Evolutionary conservation across 192 early-diverging fungal species (phyloP), one percentile per base, ranked within the genome.

Genomic region (Oehlia diaphana): DNA sequence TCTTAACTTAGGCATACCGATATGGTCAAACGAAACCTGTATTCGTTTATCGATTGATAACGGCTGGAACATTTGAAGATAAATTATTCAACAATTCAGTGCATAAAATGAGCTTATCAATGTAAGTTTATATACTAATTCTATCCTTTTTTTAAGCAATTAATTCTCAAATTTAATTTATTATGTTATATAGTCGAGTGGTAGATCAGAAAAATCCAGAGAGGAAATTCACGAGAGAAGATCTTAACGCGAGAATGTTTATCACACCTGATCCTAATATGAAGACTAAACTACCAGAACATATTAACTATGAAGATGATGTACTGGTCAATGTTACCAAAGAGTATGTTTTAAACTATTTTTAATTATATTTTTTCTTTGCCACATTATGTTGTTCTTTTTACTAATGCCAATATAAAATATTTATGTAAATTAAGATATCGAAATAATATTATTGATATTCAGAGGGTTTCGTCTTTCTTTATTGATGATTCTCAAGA

Each of bases 11-110:
- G 7, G 88, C 86, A 10, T 92, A 93, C 80, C 87, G 92, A 12
- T 94, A 90, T 82, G 93, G 91, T 10, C 93, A 95, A 80, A 87
- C 72, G 21, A 85, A 88, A n/a, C 88, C 84, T 14, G 92, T 95
- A 26, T 90, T 83, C 82, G 90, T 94, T 5, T 95, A 95, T 72
- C 82, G 92, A 9, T 79, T 93, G 62, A 73, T 89, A 70, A 91
- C 91, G 0, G 73, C 79, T 28, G 87, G 85, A 14, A 91, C 92
- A 0, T 89, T 88, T 80, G 92, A 93, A 80, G 84, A 90, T 26
- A 80, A 81, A 19, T 74, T 95, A 26, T 91, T 90, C 63, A 85
- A 85, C 49, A 92, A 89, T 74, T 93, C 93, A 79, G 81, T 93
- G 3, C 91, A 93, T 81, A 97, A 97, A 75, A 80, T 91, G 9